Conservation (phyloP, 2,329 filamentous ascomycete species). For the Ambrosiella beaveri region DNA sequence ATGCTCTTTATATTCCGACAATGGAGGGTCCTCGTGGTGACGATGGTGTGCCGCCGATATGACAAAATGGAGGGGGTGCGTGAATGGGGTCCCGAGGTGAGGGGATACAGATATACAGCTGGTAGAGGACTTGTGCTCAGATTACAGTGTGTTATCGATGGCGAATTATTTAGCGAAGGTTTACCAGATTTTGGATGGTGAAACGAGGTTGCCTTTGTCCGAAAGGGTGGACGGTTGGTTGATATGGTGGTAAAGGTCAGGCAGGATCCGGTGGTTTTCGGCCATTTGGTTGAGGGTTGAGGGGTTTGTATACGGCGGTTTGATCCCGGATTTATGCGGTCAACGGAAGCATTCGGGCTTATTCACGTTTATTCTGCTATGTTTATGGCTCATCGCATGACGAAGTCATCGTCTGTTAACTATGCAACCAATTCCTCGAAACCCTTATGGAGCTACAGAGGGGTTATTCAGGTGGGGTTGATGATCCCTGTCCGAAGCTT, state of each 20-base stretch:
- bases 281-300: too few relatives aligned
- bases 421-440: neutral
- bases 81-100: neutral
- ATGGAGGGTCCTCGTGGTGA: too few relatives aligned
- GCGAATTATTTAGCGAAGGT: neutral
- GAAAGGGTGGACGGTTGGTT: too few relatives aligned
- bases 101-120: neutral
- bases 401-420: neutral
- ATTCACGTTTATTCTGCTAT: too few relatives aligned
- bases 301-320: too few relatives aligned
- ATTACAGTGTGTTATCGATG: neutral
- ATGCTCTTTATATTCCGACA: neutral
- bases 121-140: neutral
- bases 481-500: neutral
- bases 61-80: too few relatives aligned
- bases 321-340: too few relatives aligned
- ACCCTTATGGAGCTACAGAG: neutral
- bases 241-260: too few relatives aligned
- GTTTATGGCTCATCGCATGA: neutral
- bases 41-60: too few relatives aligned
- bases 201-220: neutral
- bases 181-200: neutral
- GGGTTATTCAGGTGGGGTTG: neutral
- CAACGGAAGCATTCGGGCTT: too few relatives aligned
- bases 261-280: neutral